These are phyloP conservation scores for Penicillium capsulatum DNA, from an alignment of 2,329 filamentous ascomycete genomes.

Conservation along the genomic window DNA sequence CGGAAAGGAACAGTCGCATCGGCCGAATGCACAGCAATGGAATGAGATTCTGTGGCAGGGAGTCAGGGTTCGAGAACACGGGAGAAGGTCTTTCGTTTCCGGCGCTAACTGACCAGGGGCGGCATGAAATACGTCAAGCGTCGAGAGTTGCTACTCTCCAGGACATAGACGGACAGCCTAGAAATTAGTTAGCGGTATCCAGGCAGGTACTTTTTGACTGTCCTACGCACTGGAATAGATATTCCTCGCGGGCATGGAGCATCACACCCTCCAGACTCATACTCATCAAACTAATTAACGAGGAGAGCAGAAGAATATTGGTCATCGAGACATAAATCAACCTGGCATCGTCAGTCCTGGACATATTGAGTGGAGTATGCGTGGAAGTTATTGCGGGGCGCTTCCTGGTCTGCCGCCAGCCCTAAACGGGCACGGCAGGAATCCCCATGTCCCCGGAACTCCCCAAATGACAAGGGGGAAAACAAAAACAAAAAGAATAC, in stretches of 20 bases:
- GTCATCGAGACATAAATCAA: constrained; percentile 59
- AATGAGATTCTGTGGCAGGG: constrained; percentile 51
- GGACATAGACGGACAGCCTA: constrained; percentile 43
- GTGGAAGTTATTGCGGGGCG: constrained; percentile 17
- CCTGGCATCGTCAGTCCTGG: constrained; percentile 31
- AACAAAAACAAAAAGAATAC: background rate
- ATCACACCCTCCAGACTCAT: constrained; percentile 58
- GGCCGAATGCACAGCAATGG: constrained; percentile 55
- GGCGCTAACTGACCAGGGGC: constrained; percentile 38
- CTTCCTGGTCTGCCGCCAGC: background rate
- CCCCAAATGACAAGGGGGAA: background rate
- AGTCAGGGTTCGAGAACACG: constrained; percentile 11
- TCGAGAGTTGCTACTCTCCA: constrained; percentile 45
- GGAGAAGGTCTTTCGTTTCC: constrained; percentile 2
- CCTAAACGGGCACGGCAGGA: too few relatives aligned
- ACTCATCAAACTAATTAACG: constrained; percentile 55
- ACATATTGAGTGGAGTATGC: constrained; percentile 3
- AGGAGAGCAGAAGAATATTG: constrained; percentile 58
- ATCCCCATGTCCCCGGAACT: background rate
- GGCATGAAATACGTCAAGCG: constrained; percentile 47
- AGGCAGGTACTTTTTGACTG: constrained; percentile 1
- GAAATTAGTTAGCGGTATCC: constrained; percentile 3
- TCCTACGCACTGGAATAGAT: constrained; percentile 52
- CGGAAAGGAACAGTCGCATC: constrained; percentile 54
- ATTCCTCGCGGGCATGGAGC: constrained; percentile 59